Percentiles rank a stretch among this genome's conserved stretches.
Evolutionary conservation across 495 filamentous ascomycete species (phyloP).

Genomic region (Penicillium salamii): DNA sequence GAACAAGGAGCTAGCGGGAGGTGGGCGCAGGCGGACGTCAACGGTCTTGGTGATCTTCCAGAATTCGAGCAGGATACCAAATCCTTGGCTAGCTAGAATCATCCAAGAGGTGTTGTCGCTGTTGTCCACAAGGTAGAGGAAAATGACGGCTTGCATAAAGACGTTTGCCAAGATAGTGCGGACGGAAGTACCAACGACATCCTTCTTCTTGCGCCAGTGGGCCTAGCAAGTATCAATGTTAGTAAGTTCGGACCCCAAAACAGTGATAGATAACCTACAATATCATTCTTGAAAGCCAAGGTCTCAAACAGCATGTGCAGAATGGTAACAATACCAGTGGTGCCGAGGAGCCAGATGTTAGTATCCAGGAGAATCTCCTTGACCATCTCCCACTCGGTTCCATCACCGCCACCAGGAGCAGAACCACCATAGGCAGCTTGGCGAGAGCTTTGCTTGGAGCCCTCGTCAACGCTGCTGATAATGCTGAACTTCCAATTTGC

Average conservation of each 20-base stretch:
- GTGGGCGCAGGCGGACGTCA: constrained; percentile 76
- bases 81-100: constrained; percentile 90
- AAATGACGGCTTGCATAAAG: constrained; percentile 95
- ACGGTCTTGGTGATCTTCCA: constrained; percentile 99
- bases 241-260: constrained; percentile 8
- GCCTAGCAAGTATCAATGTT: constrained; percentile 37
- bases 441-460: constrained; percentile 73
- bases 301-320: constrained; percentile 94
- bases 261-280: constrained; percentile 46
- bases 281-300: constrained; percentile 95
- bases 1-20: constrained; percentile 59
- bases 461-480: constrained; percentile 80
- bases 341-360: constrained; percentile 83
- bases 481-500: constrained; percentile 89
- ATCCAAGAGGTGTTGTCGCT: constrained; percentile 98
- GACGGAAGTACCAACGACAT: constrained; percentile 92
- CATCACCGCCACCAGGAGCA: constrained; percentile 66
- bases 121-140: constrained; percentile 98
- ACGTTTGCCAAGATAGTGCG: constrained; percentile 96
- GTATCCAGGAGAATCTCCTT: constrained; percentile 93
- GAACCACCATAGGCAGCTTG: constrained; percentile 65
- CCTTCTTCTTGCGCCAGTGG: constrained; percentile 99
- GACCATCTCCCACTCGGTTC: constrained; percentile 88
- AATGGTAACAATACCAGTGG: constrained; percentile 80
- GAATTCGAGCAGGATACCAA: constrained; percentile 90